Evolutionary conservation across 73 alveolate genomes (phyloP).

Genomic region (Symbiodinium natans): DNA sequence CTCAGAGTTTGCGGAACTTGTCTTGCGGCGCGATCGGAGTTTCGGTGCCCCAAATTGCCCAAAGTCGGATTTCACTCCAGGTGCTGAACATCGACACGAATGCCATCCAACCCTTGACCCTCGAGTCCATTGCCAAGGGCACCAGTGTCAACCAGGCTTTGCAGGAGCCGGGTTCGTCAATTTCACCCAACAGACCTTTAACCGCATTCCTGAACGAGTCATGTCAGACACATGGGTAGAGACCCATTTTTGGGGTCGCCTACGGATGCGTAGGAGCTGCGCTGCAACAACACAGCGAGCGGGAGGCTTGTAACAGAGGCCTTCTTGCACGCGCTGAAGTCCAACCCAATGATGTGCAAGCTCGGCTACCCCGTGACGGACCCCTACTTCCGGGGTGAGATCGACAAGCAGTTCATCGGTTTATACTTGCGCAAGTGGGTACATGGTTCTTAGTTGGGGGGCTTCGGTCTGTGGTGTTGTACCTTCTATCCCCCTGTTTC

Average conservation of each 20-base stretch:
- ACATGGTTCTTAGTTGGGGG: too few relatives aligned
- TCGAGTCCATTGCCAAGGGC: constrained; percentile 73
- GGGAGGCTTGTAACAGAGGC: constrained; percentile 86
- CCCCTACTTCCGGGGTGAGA: constrained; percentile 68
- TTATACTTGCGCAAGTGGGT: too few relatives aligned
- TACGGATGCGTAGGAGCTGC: neutral
- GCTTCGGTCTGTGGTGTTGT: too few relatives aligned
- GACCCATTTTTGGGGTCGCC: too few relatives aligned
- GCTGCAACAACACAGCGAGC: constrained; percentile 70
- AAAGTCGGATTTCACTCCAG: neutral
- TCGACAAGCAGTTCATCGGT: constrained; percentile 17
- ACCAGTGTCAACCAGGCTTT: constrained; percentile 57
- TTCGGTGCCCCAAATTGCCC: too few relatives aligned
- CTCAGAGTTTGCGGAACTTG: too few relatives aligned
- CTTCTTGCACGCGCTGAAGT: constrained; percentile 46
- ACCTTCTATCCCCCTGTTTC: too few relatives aligned
- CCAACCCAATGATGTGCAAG: constrained; percentile 71
- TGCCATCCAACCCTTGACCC: constrained; percentile 59
- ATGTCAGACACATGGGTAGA: neutral
- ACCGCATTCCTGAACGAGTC: neutral
- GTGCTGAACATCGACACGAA: constrained; percentile 77
- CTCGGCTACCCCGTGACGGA: constrained; percentile 68
- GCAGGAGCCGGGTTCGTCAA: too few relatives aligned
- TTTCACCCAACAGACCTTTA: too few relatives aligned
- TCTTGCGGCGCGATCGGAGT: too few relatives aligned